phyloP scores from a whole-genome alignment of 192 early-diverging fungal species.

The Gorgonomyces haynaldii region DNA sequence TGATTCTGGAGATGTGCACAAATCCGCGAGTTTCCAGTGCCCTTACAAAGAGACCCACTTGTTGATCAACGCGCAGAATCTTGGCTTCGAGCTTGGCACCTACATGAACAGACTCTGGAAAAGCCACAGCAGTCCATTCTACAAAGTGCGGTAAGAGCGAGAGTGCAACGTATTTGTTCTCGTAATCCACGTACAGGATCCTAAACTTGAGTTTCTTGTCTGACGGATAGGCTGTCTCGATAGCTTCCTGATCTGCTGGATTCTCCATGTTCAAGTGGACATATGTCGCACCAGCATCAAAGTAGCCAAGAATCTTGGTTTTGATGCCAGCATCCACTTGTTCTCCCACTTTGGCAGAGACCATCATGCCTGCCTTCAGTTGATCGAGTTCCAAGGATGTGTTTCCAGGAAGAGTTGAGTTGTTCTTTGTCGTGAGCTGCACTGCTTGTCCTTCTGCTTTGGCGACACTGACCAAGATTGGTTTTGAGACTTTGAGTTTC shows the following conservation, averaged over 20 bases:
- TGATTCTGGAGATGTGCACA: conserved; percentile 54
- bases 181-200: conserved; percentile 54
- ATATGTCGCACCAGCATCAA: conserved; percentile 60
- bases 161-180: conserved; percentile 23
- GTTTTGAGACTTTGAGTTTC: no score
- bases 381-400: conserved; percentile 29
- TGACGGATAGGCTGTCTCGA: conserved; percentile 21
- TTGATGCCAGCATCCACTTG: conserved; percentile 53
- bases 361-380: conserved; percentile 65
- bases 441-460: no score
- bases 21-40: conserved; percentile 31
- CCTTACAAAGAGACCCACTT: conserved; percentile 51
- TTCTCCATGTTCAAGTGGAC: conserved; percentile 33
- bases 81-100: conserved; percentile 57
- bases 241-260: conserved; percentile 34
- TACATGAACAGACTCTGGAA: conserved; percentile 34
- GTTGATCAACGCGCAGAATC: conserved; percentile 49
- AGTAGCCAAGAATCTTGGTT: conserved; percentile 71
- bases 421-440: no score
- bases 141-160: conserved; percentile 14
- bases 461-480: no score
- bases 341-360: conserved; percentile 54
- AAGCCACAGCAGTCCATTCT: not conserved
- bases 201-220: conserved; percentile 40
- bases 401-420: not conserved